phyloP scores from a whole-genome alignment of 108 stramenopile genomes.

The Fragilaria radians region DNA sequence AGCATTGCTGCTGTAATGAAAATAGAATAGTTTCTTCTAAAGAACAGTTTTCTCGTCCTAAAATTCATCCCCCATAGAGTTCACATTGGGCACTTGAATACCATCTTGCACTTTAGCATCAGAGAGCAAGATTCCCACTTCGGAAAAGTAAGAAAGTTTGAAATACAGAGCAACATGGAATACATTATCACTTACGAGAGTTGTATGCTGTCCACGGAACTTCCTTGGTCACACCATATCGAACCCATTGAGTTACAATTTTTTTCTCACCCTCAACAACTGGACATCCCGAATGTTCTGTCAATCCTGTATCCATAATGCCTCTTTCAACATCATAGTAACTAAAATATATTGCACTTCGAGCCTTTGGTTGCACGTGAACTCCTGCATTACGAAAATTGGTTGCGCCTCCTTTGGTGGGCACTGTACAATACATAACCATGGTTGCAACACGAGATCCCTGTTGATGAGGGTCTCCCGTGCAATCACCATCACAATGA shows the following conservation, averaged over 20 bases:
- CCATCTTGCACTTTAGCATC: too few relatives aligned
- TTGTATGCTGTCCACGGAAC: constrained; percentile 79
- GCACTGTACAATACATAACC: constrained; percentile 88
- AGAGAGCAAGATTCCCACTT: too few relatives aligned
- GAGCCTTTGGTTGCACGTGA: constrained; percentile 65
- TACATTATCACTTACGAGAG: too few relatives aligned
- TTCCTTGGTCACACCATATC: constrained; percentile 69
- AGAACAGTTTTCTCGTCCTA: too few relatives aligned
- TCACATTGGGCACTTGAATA: too few relatives aligned
- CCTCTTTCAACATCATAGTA: constrained; percentile 61
- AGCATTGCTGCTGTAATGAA: too few relatives aligned
- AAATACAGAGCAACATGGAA: too few relatives aligned
- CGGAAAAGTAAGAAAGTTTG: too few relatives aligned
- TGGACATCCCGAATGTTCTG: constrained; percentile 84
- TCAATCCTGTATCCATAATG: constrained; percentile 58
- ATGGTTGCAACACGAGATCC: constrained; percentile 86
- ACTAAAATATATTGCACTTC: constrained; percentile 72
- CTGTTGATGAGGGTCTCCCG: constrained; percentile 47
- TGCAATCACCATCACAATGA: constrained; percentile 87
- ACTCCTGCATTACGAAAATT: constrained; percentile 78
- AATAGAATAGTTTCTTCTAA: too few relatives aligned
- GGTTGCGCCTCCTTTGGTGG: constrained; percentile 71
- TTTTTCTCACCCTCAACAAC: constrained; percentile 82
- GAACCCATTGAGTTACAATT: constrained; percentile 80
- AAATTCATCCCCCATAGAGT: too few relatives aligned